A percentile compares a stretch with the other conserved stretches of the same genome.
phyloP scores from a whole-genome alignment of 495 filamentous ascomycete species.

The Tuber borchii region DNA sequence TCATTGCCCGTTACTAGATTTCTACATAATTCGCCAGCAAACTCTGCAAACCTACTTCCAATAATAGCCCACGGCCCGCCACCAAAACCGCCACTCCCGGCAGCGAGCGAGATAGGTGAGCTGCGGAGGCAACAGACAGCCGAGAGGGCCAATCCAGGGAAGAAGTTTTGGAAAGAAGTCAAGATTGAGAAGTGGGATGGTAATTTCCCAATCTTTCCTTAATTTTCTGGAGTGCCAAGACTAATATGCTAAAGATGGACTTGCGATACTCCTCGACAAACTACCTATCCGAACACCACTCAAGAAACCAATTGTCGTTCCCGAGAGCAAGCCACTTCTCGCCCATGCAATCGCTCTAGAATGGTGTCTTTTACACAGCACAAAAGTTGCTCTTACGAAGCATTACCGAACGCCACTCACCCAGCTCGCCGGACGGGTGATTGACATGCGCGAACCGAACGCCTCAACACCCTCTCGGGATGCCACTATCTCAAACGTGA shows the following conservation, averaged over 20 bases:
- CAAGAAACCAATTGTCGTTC: slow-evolving; percentile 65
- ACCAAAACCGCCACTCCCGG: slow-evolving; percentile 63
- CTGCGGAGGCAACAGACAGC: slow-evolving; percentile 46
- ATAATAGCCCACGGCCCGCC: slow-evolving; percentile 79
- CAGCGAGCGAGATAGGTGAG: slow-evolving; percentile 47
- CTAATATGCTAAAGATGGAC: slow-evolving; percentile 49
- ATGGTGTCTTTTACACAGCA: slow-evolving; percentile 77
- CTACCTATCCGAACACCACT: slow-evolving; percentile 69
- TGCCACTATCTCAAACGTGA: slow-evolving; percentile 57
- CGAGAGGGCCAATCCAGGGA: slow-evolving; percentile 53
- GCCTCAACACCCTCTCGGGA: slow-evolving; percentile 46
- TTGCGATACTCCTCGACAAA: slow-evolving; percentile 70
- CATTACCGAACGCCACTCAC: slow-evolving; percentile 87
- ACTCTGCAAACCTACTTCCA: slow-evolving; percentile 56
- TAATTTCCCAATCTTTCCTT: slow-evolving; percentile 29
- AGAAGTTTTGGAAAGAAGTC: slow-evolving; percentile 79
- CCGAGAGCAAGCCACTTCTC: slow-evolving; percentile 67
- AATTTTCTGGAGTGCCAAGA: not conserved
- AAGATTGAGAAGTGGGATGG: slow-evolving; percentile 55
- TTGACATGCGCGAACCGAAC: slow-evolving; percentile 58
- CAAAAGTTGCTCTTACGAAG: slow-evolving; percentile 65
- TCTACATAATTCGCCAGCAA: slow-evolving; percentile 52
- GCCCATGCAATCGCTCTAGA: slow-evolving; percentile 83
- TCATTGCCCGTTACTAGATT: slow-evolving; percentile 25
- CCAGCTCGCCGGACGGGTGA: slow-evolving; percentile 67